These are phyloP conservation scores for Bimuria novae-zelandiae DNA, from an alignment of 2,329 filamentous ascomycete species.

Conservation along the genomic window DNA sequence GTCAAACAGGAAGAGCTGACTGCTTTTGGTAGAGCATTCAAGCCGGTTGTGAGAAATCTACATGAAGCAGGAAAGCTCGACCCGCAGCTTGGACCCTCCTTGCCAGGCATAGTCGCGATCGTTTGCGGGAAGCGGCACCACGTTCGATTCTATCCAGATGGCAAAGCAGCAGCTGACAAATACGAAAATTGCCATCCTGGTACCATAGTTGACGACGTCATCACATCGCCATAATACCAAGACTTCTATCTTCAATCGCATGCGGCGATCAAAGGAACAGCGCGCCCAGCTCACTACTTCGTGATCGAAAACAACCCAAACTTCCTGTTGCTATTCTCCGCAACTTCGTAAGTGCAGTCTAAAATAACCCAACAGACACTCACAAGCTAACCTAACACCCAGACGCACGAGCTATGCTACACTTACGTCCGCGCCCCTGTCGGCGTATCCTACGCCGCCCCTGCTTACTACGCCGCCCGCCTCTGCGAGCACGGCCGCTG, in stretches of 20 bases:
- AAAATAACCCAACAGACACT: slow-evolving; percentile 27
- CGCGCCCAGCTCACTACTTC: slow-evolving; percentile 40
- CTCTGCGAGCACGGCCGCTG: slow-evolving; percentile 35
- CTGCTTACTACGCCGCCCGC: slow-evolving; percentile 24
- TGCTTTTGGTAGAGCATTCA: slow-evolving; percentile 21
- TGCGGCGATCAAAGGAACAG: slow-evolving; percentile 34
- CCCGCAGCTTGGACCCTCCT: background rate
- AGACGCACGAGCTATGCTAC: background rate
- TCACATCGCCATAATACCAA: slow-evolving; percentile 34
- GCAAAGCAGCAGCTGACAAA: background rate
- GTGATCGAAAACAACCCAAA: slow-evolving; percentile 34
- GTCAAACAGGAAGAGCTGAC: slow-evolving; percentile 17
- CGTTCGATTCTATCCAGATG: slow-evolving; percentile 45
- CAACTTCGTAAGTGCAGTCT: slow-evolving; percentile 18
- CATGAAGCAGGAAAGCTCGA: background rate
- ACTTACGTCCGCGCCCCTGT: background rate
- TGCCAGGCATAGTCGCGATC: slow-evolving; percentile 33
- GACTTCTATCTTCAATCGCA: slow-evolving; percentile 48
- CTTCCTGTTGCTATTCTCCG: slow-evolving; percentile 14
- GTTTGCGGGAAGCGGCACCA: slow-evolving; percentile 50
- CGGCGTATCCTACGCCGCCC: background rate
- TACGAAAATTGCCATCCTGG: slow-evolving; percentile 33
- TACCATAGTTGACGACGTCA: slow-evolving; percentile 32
- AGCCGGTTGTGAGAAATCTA: slow-evolving; percentile 28
- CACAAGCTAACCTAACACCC: background rate